Evolutionary conservation across 225 moss, liverwort and hornwort species (phyloP), one percentile per base, ranked within the genome.

Genomic region (Lunularia cruciata): DNA sequence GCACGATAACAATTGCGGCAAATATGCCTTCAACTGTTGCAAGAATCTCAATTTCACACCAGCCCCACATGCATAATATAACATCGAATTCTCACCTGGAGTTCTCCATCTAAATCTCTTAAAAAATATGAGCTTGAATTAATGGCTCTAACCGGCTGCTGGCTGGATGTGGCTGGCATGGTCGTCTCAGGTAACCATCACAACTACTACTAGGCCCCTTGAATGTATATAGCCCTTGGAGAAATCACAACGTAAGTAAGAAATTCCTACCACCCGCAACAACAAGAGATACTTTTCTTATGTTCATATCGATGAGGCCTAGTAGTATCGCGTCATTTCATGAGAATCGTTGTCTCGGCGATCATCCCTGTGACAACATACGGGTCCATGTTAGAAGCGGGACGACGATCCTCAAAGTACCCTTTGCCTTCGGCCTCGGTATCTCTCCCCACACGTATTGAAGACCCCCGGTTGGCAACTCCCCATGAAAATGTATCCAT

Each of bases 351-450:
- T 43, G 91, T 94, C 63, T 86, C 60, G 0, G 91, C 89, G 35
- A 94, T 85, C 89, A 94, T 89, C 71, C 87, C 81, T n/a, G 74
- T 75, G 42, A 94, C 94, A 10, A 86, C 72, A 34, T 94, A 94
- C 0, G 94, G 94, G 46, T 94, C 94, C 94, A 94, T 94, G 76
- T 94, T 94, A 37, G 94, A 94, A 0, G 94, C 89, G 0, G 94
- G 94, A 12, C 94, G 86, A 8, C 94, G 87, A 73, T 94, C 94
- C 76, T 94, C 94, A 57, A 94, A 94, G 80, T 94, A 94, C 7
- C 83, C 83, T 73, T 83, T 85, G 38, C 86, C 83, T 0, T 94
- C 94, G 8, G 38, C 56, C 77, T 91, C 91, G 0, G 94, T 94
- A 56, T 94, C 94, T 23, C 94, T 79, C 4, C 94, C 94, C 25